These are phyloP conservation scores for Erythrophleum fordii DNA, from an alignment of 306 rosid species.

Conservation along the genomic window DNA sequence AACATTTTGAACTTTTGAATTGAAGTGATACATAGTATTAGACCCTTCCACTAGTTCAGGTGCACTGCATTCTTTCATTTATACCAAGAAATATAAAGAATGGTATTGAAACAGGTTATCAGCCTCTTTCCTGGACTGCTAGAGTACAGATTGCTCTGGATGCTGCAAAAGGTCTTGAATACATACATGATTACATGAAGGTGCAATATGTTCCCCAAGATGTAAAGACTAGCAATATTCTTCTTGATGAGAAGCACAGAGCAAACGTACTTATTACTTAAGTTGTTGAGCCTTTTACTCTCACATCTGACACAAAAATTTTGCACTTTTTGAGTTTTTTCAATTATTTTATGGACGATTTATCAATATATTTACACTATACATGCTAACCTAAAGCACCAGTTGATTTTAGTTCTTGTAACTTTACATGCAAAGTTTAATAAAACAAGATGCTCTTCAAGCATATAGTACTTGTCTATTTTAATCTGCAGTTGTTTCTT, in stretches of 20 bases:
- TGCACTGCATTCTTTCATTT: neutral
- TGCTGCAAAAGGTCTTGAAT: constrained; percentile 85
- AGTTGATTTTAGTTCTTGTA: neutral
- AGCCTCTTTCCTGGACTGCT: constrained; percentile 82
- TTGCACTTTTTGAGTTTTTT: neutral
- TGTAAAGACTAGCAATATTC: constrained; percentile 80
- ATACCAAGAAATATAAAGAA: constrained; percentile 12
- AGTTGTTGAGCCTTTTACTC: neutral
- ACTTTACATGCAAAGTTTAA: neutral
- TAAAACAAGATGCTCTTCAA: neutral
- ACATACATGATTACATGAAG: constrained; percentile 87
- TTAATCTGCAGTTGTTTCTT: neutral
- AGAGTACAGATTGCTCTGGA: constrained; percentile 87
- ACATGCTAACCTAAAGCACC: neutral
- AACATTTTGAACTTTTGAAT: neutral
- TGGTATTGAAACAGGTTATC: constrained; percentile 58
- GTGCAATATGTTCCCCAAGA: constrained; percentile 81
- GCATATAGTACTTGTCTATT: neutral
- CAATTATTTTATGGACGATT: neutral
- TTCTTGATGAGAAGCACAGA: constrained; percentile 71
- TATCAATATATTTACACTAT: neutral
- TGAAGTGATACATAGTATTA: neutral
- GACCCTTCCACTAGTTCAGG: neutral
- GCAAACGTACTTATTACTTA: constrained; percentile 63
- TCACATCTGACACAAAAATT: neutral